These are phyloP conservation scores for Leccinum olivaceopallidum DNA, from an alignment of 768 basidiomycete species.

Conservation along the genomic window DNA sequence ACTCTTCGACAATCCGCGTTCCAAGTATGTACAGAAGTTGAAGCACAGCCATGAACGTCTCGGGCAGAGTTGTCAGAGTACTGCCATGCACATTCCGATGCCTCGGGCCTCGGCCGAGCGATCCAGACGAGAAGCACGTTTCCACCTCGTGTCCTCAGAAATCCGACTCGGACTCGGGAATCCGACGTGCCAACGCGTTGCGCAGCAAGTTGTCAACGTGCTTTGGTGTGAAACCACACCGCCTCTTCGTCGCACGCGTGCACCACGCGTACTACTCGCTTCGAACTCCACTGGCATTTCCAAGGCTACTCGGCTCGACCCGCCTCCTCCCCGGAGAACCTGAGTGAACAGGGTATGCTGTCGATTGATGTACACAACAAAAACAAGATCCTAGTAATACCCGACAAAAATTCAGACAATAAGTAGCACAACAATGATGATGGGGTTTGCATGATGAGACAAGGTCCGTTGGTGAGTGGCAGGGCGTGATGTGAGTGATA, in stretches of 20 bases:
- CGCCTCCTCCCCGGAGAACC: too few relatives aligned
- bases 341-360: background rate
- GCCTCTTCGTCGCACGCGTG: conserved; percentile 1
- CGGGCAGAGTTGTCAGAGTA: too few relatives aligned
- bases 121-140: background rate
- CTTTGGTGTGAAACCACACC: background rate
- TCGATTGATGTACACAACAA: background rate
- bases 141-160: background rate
- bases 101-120: background rate
- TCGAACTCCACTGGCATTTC: background rate
- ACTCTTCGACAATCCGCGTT: too few relatives aligned
- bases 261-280: background rate
- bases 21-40: too few relatives aligned
- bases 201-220: background rate
- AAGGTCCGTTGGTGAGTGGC: background rate
- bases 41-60: too few relatives aligned
- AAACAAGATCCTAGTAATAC: background rate
- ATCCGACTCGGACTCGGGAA: background rate
- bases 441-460: background rate
- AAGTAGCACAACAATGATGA: background rate
- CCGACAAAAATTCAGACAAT: background rate
- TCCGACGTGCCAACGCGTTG: too few relatives aligned
- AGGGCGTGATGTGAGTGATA: background rate
- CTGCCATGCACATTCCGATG: background rate
- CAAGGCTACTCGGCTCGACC: too few relatives aligned